Evolutionary conservation across 768 basidiomycete species (phyloP).

Genomic region (Termitomyces sp.): DNA sequence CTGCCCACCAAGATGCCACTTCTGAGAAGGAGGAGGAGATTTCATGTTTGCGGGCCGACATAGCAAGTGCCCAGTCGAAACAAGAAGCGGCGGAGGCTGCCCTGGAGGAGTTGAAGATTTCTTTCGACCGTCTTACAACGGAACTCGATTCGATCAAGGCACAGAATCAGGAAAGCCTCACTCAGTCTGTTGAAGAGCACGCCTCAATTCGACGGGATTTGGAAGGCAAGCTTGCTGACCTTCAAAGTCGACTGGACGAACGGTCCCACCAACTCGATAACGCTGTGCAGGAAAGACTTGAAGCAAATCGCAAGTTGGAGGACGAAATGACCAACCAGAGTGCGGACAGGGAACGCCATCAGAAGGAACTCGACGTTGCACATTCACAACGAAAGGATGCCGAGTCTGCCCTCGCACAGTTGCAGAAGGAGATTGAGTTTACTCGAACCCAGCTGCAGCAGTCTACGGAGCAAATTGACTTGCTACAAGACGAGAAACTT

Average conservation of each 20-base stretch:
- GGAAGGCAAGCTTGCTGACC: constrained; percentile 33
- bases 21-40: constrained; percentile 12
- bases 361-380: constrained; percentile 29
- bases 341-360: constrained; percentile 31
- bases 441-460: constrained; percentile 42
- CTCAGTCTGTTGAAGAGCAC: constrained; percentile 28
- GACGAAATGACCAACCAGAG: constrained; percentile 34
- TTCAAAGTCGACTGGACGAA: constrained; percentile 35
- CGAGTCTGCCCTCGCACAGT: constrained; percentile 31
- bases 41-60: constrained; percentile 9
- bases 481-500: constrained; percentile 49
- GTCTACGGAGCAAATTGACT: constrained; percentile 32
- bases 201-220: constrained; percentile 24
- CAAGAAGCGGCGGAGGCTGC: constrained; percentile 13
- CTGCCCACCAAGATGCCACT: constrained; percentile 9
- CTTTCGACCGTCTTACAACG: constrained; percentile 12
- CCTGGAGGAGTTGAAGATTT: constrained; percentile 17
- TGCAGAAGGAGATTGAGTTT: constrained; percentile 34
- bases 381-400: constrained; percentile 27
- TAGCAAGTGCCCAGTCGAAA: constrained; percentile 11
- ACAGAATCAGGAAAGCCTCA: constrained; percentile 30
- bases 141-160: constrained; percentile 24
- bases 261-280: constrained; percentile 36
- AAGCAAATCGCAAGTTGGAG: constrained; percentile 38
- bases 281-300: constrained; percentile 36